Percentiles rank a stretch among this genome's conserved stretches.
Evolutionary conservation across 148 eudicot genomes (phyloP).

Genomic region (Cornus suecica): DNA sequence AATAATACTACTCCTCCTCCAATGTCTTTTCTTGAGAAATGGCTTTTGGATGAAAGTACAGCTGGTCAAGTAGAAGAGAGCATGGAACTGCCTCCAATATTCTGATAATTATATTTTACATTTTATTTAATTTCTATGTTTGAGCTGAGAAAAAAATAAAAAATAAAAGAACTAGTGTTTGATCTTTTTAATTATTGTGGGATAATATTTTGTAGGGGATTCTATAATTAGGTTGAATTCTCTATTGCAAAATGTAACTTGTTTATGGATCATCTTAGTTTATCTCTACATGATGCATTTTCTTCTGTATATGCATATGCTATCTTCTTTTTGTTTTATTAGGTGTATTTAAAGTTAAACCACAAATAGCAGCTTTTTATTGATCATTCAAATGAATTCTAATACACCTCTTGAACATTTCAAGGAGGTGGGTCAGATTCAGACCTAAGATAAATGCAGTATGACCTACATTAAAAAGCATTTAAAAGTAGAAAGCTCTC

Average conservation of each 20-base stretch:
- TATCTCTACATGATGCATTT: background rate
- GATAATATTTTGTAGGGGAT: background rate
- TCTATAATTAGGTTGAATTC: constrained; percentile 13
- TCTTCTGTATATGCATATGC: too few relatives aligned
- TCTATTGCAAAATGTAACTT: background rate
- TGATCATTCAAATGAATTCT: background rate
- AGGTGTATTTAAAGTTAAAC: background rate
- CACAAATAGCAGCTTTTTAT: background rate
- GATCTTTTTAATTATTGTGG: background rate
- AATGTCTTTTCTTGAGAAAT: constrained; percentile 56
- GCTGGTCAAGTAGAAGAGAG: constrained; percentile 40
- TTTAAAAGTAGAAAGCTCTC: too few relatives aligned
- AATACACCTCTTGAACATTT: background rate
- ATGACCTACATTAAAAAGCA: background rate
- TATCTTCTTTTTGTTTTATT: background rate
- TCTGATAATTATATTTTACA: constrained; percentile 8
- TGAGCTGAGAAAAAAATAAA: background rate
- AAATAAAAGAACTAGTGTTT: background rate
- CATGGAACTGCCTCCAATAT: constrained; percentile 46
- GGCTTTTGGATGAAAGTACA: constrained; percentile 71
- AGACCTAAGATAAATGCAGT: background rate
- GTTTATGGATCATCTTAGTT: background rate
- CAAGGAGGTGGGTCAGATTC: background rate
- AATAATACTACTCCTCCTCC: constrained; percentile 45
- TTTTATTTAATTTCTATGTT: background rate